Evolutionary conservation across 805 yeast species (phyloP).

Genomic region (Zygoascus tannicola): DNA sequence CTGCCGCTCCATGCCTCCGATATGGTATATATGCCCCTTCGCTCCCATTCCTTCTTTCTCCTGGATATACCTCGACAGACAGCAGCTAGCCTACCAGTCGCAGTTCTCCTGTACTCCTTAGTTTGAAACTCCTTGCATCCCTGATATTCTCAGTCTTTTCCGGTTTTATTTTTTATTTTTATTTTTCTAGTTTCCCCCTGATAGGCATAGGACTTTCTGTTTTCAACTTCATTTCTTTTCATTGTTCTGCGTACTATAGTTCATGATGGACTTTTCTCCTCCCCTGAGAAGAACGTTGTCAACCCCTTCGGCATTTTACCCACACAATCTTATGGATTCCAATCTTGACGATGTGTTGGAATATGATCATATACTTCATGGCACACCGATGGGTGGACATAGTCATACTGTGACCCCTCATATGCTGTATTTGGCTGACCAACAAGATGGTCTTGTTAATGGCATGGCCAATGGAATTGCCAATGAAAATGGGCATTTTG

Average conservation of each 20-base stretch:
- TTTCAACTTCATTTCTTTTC: not conserved
- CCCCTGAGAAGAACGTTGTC: slow-evolving; percentile 15
- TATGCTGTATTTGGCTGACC: slow-evolving; percentile 7
- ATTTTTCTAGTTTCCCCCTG: not conserved
- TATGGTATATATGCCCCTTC: not conserved
- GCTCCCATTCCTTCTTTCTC: not conserved
- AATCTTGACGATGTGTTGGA: slow-evolving; percentile 1
- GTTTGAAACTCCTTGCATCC: not conserved
- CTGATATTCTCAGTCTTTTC: not conserved
- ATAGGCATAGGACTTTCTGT: too few relatives aligned
- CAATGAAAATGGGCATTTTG: not conserved
- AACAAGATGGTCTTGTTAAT: not conserved
- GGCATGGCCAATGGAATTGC: not conserved
- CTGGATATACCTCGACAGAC: too few relatives aligned
- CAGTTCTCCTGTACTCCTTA: not conserved
- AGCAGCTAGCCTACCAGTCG: too few relatives aligned
- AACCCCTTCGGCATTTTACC: slow-evolving; percentile 7
- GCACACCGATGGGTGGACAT: not conserved
- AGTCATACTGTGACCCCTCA: slow-evolving; percentile 9
- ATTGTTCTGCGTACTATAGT: not conserved
- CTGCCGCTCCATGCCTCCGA: too few relatives aligned
- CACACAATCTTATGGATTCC: slow-evolving; percentile 1
- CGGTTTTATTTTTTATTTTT: not conserved
- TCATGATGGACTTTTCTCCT: slow-evolving; percentile 3
- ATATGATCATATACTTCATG: not conserved